phyloP scores from a whole-genome alignment of 495 filamentous ascomycete species.

The Penicillium robsamsonii region DNA sequence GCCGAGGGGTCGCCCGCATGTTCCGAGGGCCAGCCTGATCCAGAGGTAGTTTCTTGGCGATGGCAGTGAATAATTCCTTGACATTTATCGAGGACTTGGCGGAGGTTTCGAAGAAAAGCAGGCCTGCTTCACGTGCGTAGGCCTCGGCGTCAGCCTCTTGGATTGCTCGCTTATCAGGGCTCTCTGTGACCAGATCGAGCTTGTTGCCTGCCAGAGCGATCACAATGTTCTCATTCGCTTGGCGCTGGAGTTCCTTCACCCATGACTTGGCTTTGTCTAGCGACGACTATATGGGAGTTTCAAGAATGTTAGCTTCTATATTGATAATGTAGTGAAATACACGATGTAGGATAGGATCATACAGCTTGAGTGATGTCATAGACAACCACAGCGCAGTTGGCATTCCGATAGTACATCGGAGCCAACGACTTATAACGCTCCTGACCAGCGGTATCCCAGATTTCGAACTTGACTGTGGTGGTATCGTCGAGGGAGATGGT shows the following conservation, averaged over 20 bases:
- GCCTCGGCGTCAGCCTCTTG: conserved; percentile 85
- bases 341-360: conserved; percentile 31
- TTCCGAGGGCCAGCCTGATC: conserved; percentile 90
- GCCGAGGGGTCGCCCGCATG: conserved; percentile 69
- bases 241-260: conserved; percentile 98
- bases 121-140: conserved; percentile 86
- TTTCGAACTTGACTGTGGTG: conserved; percentile 99
- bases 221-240: conserved; percentile 99
- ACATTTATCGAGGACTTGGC: conserved; percentile 97
- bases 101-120: conserved; percentile 96
- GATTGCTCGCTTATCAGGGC: conserved; percentile 91
- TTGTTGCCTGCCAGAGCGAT: conserved; percentile 98
- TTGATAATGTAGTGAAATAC: background rate
- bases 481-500: conserved; percentile 96
- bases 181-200: conserved; percentile 84
- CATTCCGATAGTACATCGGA: conserved; percentile 99
- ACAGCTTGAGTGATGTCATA: conserved; percentile 99
- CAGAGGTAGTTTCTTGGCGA: conserved; percentile 93
- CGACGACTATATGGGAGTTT: conserved; percentile 61
- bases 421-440: conserved; percentile 97
- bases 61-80: conserved; percentile 92
- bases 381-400: conserved; percentile 97
- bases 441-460: conserved; percentile 98
- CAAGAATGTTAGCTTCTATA: conserved; percentile 5
- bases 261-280: conserved; percentile 98